phyloP scores from a whole-genome alignment of 78 protist genomes.

The Chrysochromulina tobinii region DNA sequence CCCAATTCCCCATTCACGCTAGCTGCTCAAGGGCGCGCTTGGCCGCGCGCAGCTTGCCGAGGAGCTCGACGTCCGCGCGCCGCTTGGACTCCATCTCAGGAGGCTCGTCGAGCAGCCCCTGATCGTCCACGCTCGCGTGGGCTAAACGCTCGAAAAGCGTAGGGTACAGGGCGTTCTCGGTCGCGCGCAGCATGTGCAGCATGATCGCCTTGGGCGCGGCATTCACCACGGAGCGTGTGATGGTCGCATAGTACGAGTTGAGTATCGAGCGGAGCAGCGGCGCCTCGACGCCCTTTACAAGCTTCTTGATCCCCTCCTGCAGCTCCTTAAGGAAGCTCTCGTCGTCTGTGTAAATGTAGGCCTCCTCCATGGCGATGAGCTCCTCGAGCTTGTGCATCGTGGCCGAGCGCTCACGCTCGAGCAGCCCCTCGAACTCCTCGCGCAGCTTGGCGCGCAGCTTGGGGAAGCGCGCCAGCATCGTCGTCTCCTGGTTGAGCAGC shows the following conservation, averaged over 20 bases:
- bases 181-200: not conserved
- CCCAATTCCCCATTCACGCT: not conserved
- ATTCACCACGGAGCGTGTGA: not conserved
- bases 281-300: not conserved
- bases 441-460: not conserved
- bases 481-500: slow-evolving; percentile 1
- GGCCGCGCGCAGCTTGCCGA: slow-evolving; percentile 4
- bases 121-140: too few relatives aligned
- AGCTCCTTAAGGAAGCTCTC: not conserved
- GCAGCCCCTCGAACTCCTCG: slow-evolving; percentile 21
- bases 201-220: slow-evolving; percentile 3
- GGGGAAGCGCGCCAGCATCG: not conserved
- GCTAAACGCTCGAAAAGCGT: too few relatives aligned
- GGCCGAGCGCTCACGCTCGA: not conserved
- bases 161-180: not conserved
- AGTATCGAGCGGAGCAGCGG: not conserved
- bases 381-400: not conserved
- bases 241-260: not conserved
- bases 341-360: not conserved
- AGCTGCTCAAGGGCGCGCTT: not conserved
- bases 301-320: not conserved
- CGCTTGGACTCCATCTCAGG: not conserved
- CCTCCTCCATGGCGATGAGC: slow-evolving; percentile 7
- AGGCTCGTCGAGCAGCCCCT: slow-evolving; percentile 3
- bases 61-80: not conserved